Evolutionary conservation across 2,329 filamentous ascomycete genomes (phyloP), one percentile per base, ranked within the genome.

Genomic region (Amphichorda felina): DNA sequence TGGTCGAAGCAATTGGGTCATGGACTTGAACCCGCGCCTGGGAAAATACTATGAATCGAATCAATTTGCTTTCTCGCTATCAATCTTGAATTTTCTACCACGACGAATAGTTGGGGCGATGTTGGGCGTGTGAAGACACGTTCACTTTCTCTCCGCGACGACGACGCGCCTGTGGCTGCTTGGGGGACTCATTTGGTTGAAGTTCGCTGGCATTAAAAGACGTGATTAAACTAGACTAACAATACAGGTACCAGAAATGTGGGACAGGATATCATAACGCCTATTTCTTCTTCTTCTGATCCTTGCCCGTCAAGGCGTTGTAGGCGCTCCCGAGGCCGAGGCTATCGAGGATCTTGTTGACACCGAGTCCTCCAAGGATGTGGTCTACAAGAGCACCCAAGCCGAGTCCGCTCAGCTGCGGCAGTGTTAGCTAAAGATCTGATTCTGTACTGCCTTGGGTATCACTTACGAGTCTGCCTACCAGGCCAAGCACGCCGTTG

Each of bases 321-420:
- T 64, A 56, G 17, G 70, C 42, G 1, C 53, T 49, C 4, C 69
- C 68, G 0, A 87, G 60, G 41, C 87, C 87, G 19, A 94, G 70
- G 2, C 80, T 72, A 7, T 76, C 75, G 13, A 93, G 70, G 15
- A 91, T 63, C 53, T 82, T 83, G 57, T 79, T 76, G 40, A 93
- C 67, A 11, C 84, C 84, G 15, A 91, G 60, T 2, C 81, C 80
- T 38, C 83, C 82, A 2, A 94, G 70, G 4, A 94, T 64, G 33
- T 79, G 78, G 43, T 89, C 83, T 45, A 94, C 73, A 1, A 94
- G 57, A 13, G 82, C 81, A 40, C 87, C 87, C 2, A 94, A 72
- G 38, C 87, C 87, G 19, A 94, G 74, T 5, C 82, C 84, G 47
- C 81, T 79, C 39, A 91, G 70, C 50, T 66, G 32, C 19, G 31